These are phyloP conservation scores for Nissolia schottii DNA, from an alignment of 306 rosid species.

Conservation along the genomic window DNA sequence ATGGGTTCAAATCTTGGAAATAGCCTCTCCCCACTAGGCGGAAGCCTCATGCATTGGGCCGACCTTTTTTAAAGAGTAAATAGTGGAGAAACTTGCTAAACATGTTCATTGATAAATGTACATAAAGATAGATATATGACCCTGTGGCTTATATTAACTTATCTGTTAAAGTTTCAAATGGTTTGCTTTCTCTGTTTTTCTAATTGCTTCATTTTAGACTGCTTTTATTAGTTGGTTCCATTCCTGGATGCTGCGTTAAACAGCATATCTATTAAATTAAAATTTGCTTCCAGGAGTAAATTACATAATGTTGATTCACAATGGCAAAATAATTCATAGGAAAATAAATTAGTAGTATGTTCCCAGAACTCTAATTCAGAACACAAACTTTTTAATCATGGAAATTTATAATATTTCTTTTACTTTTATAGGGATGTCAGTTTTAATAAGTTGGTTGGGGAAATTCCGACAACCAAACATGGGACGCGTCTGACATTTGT, in stretches of 20 bases:
- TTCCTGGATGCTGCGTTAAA: neutral
- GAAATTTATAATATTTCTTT: conserved; percentile 13
- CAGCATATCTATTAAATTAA: neutral
- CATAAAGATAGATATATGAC: neutral
- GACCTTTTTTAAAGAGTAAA: no score
- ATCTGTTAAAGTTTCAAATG: neutral
- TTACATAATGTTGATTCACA: neutral
- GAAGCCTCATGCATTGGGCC: no score
- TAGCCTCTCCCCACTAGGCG: no score
- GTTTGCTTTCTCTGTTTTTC: neutral
- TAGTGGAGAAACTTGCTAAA: neutral
- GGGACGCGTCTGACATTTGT: conserved; percentile 43
- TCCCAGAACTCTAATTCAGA: neutral
- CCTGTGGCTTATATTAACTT: neutral
- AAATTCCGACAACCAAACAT: conserved; percentile 44
- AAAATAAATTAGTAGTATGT: neutral
- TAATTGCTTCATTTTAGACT: neutral
- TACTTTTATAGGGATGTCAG: conserved; percentile 67
- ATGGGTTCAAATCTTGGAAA: no score
- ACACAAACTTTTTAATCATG: neutral
- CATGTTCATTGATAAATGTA: neutral
- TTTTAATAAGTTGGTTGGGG: conserved; percentile 76
- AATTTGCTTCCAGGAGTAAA: neutral
- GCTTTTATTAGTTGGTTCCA: conserved; percentile 6
- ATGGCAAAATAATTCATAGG: neutral